Evolutionary conservation across 192 early-diverging fungal species (phyloP).

Genomic region (Backusella sp.): DNA sequence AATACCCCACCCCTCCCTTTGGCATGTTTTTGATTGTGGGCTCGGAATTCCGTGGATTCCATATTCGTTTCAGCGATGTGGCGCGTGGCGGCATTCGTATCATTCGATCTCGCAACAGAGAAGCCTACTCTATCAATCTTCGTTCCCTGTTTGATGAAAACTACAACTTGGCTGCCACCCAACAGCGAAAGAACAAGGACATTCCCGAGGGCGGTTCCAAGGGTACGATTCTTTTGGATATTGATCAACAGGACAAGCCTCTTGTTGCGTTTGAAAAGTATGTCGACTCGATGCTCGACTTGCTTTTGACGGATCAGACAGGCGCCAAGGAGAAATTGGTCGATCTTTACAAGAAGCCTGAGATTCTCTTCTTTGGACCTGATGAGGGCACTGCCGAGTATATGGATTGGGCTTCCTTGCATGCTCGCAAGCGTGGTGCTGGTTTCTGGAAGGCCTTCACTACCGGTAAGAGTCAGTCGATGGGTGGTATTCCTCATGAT

Average conservation of each 20-base stretch:
- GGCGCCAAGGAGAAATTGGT: slow-evolving; percentile 98
- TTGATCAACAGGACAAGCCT: slow-evolving; percentile 92
- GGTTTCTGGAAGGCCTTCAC: slow-evolving; percentile 99
- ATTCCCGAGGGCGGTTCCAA: slow-evolving; percentile 99
- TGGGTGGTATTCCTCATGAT: slow-evolving; percentile 98
- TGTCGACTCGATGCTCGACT: slow-evolving; percentile 91
- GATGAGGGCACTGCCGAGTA: slow-evolving; percentile 98
- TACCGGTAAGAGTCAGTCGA: slow-evolving; percentile 92
- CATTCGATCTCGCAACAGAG: slow-evolving; percentile 93
- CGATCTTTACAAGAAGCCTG: slow-evolving; percentile 85
- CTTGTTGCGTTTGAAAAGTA: slow-evolving; percentile 98
- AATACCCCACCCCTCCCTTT: slow-evolving; percentile 88
- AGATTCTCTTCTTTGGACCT: slow-evolving; percentile 99
- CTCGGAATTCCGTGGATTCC: slow-evolving; percentile 99
- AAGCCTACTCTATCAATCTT: slow-evolving; percentile 97
- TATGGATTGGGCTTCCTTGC: slow-evolving; percentile 99
- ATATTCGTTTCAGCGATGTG: slow-evolving; percentile 95
- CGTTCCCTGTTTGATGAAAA: slow-evolving; percentile 97
- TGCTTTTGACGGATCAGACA: slow-evolving; percentile 80
- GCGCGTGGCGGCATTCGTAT: slow-evolving; percentile 99
- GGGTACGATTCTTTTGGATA: slow-evolving; percentile 95
- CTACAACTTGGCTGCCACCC: slow-evolving; percentile 93
- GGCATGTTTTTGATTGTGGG: slow-evolving; percentile 98
- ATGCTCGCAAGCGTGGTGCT: slow-evolving; percentile 87
- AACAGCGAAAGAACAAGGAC: slow-evolving; percentile 99